Percentiles rank a stretch among this genome's conserved stretches.
Evolutionary conservation across 1,139 yeast genomes (phyloP).

Genomic region (Kazachstania sp.): DNA sequence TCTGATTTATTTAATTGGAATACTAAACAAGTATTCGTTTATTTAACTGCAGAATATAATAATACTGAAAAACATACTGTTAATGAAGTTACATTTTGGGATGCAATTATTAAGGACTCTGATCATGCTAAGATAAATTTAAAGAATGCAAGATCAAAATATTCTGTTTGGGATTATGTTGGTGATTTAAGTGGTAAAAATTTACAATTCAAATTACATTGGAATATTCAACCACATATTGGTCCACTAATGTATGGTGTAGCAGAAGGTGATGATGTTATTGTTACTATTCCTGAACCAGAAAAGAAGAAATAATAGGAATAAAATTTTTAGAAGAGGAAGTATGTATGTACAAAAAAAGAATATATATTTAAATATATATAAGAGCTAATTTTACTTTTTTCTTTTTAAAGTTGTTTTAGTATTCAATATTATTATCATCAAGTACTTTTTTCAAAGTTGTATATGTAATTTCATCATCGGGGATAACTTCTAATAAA

Average conservation of each 20-base stretch:
- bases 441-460: conserved; percentile 12
- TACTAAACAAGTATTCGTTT: conserved; percentile 87
- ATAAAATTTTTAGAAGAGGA: too few relatives aligned
- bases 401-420: background rate
- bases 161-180: conserved; percentile 83
- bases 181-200: conserved; percentile 57
- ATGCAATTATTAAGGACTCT: conserved; percentile 55
- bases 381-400: background rate
- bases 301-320: background rate
- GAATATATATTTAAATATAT: background rate
- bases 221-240: conserved; percentile 88
- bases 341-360: background rate
- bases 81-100: conserved; percentile 86
- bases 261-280: conserved; percentile 32
- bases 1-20: conserved; percentile 88
- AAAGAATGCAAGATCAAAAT: conserved; percentile 54
- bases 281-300: conserved; percentile 1
- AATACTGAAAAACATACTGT: conserved; percentile 34
- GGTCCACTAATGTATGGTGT: conserved; percentile 74
- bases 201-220: conserved; percentile 64
- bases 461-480: conserved; percentile 31
- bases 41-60: conserved; percentile 75
- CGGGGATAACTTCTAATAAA: conserved; percentile 46
- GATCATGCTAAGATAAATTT: conserved; percentile 52
- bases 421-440: conserved; percentile 9